Evolutionary conservation across 495 filamentous ascomycete species (phyloP).

Genomic region (Ramalina intermedia): DNA sequence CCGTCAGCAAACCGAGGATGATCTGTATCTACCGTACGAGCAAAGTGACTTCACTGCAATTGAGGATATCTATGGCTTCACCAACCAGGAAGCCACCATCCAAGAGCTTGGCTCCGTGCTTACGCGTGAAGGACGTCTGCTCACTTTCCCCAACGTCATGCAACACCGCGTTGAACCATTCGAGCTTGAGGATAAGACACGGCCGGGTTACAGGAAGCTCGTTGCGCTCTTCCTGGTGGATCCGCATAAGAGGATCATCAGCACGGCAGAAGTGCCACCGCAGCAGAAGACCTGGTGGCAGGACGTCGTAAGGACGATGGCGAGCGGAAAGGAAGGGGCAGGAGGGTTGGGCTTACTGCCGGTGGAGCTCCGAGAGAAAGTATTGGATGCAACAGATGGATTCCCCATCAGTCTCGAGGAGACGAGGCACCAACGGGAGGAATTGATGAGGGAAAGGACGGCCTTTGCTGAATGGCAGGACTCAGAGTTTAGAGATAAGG

Average conservation of each 20-base stretch:
- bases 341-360: constrained; percentile 17
- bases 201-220: constrained; percentile 40
- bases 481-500: constrained; percentile 8
- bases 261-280: constrained; percentile 41
- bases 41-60: constrained; percentile 23
- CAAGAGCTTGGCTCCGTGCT: constrained; percentile 25
- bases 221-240: constrained; percentile 45
- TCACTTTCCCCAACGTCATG: constrained; percentile 16
- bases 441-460: constrained; percentile 35
- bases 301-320: not conserved
- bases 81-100: constrained; percentile 10
- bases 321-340: constrained; percentile 9
- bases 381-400: constrained; percentile 12
- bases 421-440: constrained; percentile 27
- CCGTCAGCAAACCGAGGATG: constrained; percentile 22
- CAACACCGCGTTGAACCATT: constrained; percentile 42
- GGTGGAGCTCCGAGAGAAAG: constrained; percentile 25
- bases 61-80: constrained; percentile 19
- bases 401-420: constrained; percentile 28
- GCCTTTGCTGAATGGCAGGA: constrained; percentile 7
- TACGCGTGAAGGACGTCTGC: constrained; percentile 19
- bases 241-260: constrained; percentile 34
- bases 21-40: constrained; percentile 11
- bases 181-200: constrained; percentile 29
- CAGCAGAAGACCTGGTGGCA: constrained; percentile 29